Evolutionary conservation across 2,329 filamentous ascomycete genomes (phyloP), one percentile per base, ranked within the genome.

Genomic region (Beauveria asiatica): DNA sequence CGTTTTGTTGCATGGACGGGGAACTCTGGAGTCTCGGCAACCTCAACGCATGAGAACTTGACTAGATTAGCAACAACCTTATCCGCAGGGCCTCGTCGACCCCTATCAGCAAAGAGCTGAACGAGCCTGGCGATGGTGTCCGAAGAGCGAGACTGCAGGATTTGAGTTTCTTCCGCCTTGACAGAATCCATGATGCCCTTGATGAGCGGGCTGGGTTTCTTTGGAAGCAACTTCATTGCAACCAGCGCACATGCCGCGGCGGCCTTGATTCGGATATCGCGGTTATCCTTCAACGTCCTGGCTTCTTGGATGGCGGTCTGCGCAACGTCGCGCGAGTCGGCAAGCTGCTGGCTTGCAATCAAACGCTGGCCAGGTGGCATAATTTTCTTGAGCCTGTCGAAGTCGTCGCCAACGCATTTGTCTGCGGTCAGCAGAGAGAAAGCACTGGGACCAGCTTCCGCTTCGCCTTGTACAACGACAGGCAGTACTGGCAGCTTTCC

Each of bases 111-210:
- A 67, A 97, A 94, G 23, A 94, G 80, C 65, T 90, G 86, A n/a
- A 99, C 87, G 21, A 97, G 84, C 44, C 83, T 83, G 6, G 92
- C 90, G 57, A 99, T 89, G 3, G 92, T 92, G 16, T 83, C 84
- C 2, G 92, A 90, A 30, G 93, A 96, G 25, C 93, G 88, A 66
- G 84, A 85, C 72, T 99, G 94, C 1, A 99, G 79, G 65, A 94
- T 90, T 30, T 88, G 75, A 68, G 95, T 97, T 67, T 97, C 94
- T 70, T 99, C 95, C 42, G 86, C 87, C 75, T 97, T 99, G 69
- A 99, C 84, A 68, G 93, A 97, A 72, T 99, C 94, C 94, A 99
- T 99, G 74, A 99, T 89, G 2, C 87, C 90, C 75, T 96, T 97
- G 75, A 99, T 99, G 13, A 96, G 85, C 19, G 87, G 84, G 63